These are phyloP conservation scores for Brassica balearica DNA, from an alignment of 441 rosid genomes.

Conservation along the genomic window DNA sequence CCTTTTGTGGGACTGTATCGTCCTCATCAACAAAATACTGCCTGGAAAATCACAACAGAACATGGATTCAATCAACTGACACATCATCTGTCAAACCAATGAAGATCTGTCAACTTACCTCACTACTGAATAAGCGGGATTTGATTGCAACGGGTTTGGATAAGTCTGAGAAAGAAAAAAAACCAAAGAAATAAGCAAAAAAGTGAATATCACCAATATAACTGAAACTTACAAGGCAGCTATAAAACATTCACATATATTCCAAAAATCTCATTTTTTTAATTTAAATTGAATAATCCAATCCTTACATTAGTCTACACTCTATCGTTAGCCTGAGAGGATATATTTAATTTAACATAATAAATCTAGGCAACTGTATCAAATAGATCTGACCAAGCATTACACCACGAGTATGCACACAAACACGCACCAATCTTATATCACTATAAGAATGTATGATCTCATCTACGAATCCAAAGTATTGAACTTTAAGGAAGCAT, in stretches of 20 bases:
- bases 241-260: neutral
- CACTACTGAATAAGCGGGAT: constrained; percentile 84
- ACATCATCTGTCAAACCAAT: constrained; percentile 12
- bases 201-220: neutral
- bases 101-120: constrained; percentile 55
- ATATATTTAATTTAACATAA: neutral
- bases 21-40: constrained; percentile 78
- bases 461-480: constrained; percentile 12
- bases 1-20: constrained; percentile 78
- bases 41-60: constrained; percentile 51
- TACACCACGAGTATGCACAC: neutral
- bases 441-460: constrained; percentile 8
- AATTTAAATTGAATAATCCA: neutral
- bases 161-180: constrained; percentile 53
- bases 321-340: neutral
- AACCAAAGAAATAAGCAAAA: constrained; percentile 19
- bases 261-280: neutral
- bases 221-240: neutral
- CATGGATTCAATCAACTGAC: neutral
- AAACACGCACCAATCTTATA: constrained; percentile 7
- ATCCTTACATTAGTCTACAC: constrained; percentile 14
- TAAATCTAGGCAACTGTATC: neutral
- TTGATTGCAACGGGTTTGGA: constrained; percentile 76
- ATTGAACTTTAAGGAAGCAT: constrained; percentile 11
- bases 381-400: constrained; percentile 32